Percentiles rank a stretch among this genome's conserved stretches.
Evolutionary conservation across 495 filamentous ascomycete genomes (phyloP).

Genomic region (Neurospora sp.): DNA sequence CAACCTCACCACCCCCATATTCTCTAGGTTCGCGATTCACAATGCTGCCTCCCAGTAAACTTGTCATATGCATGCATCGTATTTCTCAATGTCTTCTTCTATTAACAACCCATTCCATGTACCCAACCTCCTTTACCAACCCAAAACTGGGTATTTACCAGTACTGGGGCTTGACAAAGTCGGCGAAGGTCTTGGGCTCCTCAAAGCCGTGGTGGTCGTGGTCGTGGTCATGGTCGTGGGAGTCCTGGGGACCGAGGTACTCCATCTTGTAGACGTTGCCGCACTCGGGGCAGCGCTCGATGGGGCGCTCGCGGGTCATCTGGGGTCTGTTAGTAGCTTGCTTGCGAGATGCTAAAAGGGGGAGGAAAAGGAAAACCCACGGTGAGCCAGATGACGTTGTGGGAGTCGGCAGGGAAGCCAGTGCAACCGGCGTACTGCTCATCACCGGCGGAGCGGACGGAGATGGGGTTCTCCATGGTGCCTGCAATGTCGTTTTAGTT

Average conservation of each 20-base stretch:
- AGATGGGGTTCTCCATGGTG: conserved; percentile 81
- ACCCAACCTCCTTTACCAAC: neutral
- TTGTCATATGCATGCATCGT: neutral
- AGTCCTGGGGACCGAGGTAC: conserved; percentile 73
- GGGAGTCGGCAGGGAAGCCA: conserved; percentile 83
- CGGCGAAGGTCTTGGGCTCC: conserved; percentile 86
- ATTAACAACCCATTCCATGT: conserved; percentile 1
- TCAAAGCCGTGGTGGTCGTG: conserved; percentile 47
- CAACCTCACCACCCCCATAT: neutral
- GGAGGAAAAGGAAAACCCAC: conserved; percentile 39
- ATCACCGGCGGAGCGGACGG: conserved; percentile 80
- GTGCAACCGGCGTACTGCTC: conserved; percentile 98
- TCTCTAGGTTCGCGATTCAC: neutral
- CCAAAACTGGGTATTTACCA: conserved; percentile 38
- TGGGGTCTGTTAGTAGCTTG: conserved; percentile 20
- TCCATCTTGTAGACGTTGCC: conserved; percentile 94
- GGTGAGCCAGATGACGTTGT: conserved; percentile 79
- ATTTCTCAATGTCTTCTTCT: conserved; percentile 7
- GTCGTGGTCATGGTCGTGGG: conserved; percentile 39
- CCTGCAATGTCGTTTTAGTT: conserved; percentile 37
- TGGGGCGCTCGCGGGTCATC: conserved; percentile 81
- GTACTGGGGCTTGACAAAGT: conserved; percentile 90
- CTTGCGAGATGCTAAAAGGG: neutral
- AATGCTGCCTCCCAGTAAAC: neutral
- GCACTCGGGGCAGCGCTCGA: conserved; percentile 92